Percentiles rank a stretch among this genome's conserved stretches.
Conservation (phyloP, 352 stramenopile genomes). For the Phytopythium mirpurense region DNA sequence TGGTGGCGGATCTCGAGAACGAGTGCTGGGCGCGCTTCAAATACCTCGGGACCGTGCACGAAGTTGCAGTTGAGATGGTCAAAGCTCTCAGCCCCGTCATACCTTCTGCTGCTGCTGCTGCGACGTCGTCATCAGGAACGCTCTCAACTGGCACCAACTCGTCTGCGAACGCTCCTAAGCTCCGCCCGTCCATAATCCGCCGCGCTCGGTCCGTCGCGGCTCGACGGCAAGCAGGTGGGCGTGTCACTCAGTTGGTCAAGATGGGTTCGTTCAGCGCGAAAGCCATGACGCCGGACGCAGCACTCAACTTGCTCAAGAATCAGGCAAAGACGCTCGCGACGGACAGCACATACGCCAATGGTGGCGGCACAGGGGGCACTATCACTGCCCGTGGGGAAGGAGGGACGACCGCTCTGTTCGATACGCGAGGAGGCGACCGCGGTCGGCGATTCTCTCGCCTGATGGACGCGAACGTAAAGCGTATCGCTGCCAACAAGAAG, state of each 20-base stretch:
- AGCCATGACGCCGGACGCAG: neutral
- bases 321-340: neutral
- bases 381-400: neutral
- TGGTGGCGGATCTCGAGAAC: constrained; percentile 32
- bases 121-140: neutral
- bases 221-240: neutral
- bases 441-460: constrained; percentile 1
- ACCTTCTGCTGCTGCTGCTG: neutral
- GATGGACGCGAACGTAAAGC: constrained; percentile 6
- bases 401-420: neutral
- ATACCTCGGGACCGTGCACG: constrained; percentile 28
- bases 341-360: neutral
- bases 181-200: neutral
- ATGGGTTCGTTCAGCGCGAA: constrained; percentile 13
- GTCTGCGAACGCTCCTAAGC: neutral
- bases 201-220: constrained; percentile 1
- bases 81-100: constrained; percentile 28
- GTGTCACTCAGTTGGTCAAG: constrained; percentile 7
- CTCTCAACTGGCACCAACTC: neutral
- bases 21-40: constrained; percentile 54
- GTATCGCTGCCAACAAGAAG: neutral
- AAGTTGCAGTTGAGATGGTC: constrained; percentile 24
- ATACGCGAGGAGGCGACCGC: neutral
- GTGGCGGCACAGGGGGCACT: neutral
- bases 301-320: neutral